A percentile compares a stretch with the other conserved stretches of the same genome.
Conservation (phyloP, 2,329 filamentous ascomycete species). For the Neofusicoccum sp. region DNA sequence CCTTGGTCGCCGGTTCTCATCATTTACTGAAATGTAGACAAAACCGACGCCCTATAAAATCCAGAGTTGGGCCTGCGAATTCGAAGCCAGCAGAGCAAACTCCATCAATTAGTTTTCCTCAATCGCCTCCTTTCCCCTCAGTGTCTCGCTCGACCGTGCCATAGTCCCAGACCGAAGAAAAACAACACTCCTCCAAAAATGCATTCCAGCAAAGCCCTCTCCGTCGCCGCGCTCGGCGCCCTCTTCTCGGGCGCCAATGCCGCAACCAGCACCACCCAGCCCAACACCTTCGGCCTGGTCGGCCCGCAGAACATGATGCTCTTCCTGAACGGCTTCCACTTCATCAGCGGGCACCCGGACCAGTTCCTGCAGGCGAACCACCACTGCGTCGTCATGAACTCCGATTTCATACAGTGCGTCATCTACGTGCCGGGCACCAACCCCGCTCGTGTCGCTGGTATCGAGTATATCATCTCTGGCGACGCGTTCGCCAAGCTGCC, state of each 20-base stretch:
- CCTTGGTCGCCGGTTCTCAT: no score
- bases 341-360: constrained; percentile 14
- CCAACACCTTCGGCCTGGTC: not conserved
- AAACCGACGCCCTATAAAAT: no score
- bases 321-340: constrained; percentile 19
- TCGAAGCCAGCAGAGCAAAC: no score
- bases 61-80: no score
- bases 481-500: constrained; percentile 4
- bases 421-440: constrained; percentile 19
- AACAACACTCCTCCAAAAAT: not conserved
- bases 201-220: not conserved
- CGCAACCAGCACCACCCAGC: not conserved
- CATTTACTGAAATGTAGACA: no score
- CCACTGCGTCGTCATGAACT: constrained; percentile 18
- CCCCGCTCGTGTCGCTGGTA: constrained; percentile 15
- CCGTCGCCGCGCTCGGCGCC: not conserved
- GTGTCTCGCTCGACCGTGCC: not conserved
- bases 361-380: constrained; percentile 19
- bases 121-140: not conserved
- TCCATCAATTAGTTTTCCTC: no score
- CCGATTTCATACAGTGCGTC: constrained; percentile 18
- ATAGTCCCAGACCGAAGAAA: no score
- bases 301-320: constrained; percentile 15
- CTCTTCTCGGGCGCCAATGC: not conserved
- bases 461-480: constrained; percentile 19